phyloP scores from a whole-genome alignment of 169 alveolate genomes.

The Plasmodium gonderi region DNA sequence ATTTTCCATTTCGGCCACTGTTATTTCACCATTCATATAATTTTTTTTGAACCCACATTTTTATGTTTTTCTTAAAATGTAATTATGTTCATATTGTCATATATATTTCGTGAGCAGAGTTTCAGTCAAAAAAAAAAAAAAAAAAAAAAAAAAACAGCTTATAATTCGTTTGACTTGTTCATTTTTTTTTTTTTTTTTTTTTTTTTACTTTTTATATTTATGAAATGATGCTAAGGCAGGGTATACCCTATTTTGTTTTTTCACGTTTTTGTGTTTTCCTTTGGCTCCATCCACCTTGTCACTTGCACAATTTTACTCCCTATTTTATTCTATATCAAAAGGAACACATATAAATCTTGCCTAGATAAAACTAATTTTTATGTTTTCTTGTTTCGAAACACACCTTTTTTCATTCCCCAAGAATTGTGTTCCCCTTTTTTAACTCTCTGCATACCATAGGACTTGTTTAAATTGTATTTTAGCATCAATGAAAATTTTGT shows the following conservation, averaged over 20 bases:
- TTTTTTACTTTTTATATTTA: constrained; percentile 18
- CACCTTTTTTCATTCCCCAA: constrained; percentile 81
- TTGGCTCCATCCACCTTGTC: too few relatives aligned
- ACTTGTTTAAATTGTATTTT: constrained; percentile 55
- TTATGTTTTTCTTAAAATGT: not conserved
- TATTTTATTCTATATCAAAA: not conserved
- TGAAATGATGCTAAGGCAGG: not conserved
- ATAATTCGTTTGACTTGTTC: not conserved
- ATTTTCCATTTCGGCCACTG: not conserved
- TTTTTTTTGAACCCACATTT: not conserved
- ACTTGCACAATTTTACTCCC: not conserved
- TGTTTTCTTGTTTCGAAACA: constrained; percentile 75
- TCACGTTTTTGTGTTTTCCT: not conserved
- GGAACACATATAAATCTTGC: not conserved
- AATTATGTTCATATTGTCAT: not conserved
- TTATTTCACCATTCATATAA: too few relatives aligned
- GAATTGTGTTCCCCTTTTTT: constrained; percentile 81
- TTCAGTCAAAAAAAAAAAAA: not conserved
- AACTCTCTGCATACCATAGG: constrained; percentile 81
- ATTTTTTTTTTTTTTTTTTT: constrained; percentile 3
- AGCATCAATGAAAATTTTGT: constrained; percentile 59
- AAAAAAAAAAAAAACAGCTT: constrained; percentile 37
- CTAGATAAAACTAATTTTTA: constrained; percentile 49
- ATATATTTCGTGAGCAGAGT: not conserved
- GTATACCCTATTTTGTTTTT: not conserved